A percentile compares a stretch with the other conserved stretches of the same genome.
These are phyloP conservation scores for Boletus pseudo-olivaceus DNA, from an alignment of 768 basidiomycete species.

Conservation along the genomic window DNA sequence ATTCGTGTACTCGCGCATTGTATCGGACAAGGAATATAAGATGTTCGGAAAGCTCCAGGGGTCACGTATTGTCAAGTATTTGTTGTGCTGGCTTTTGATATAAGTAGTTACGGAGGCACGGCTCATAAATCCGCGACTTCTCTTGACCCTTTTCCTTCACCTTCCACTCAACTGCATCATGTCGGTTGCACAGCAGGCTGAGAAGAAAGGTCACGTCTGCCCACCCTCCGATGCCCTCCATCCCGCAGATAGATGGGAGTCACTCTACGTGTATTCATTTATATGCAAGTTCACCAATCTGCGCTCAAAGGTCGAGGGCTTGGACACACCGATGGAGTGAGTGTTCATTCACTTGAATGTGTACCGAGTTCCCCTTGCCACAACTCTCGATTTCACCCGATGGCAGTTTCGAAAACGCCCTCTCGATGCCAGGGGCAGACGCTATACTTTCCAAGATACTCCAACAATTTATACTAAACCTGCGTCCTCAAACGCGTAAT, in stretches of 20 bases:
- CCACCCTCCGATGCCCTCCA: conserved; percentile 62
- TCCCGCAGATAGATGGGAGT: conserved; percentile 84
- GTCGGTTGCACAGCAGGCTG: conserved; percentile 33
- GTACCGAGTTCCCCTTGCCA: conserved; percentile 17
- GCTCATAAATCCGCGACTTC: conserved; percentile 33
- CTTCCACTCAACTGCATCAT: conserved; percentile 32
- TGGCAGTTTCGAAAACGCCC: conserved; percentile 72
- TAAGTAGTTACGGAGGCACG: conserved; percentile 36
- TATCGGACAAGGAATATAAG: conserved; percentile 21
- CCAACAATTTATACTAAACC: conserved; percentile 72
- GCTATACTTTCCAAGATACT: conserved; percentile 71
- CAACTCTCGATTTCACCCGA: conserved; percentile 32
- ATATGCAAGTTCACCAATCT: conserved; percentile 79
- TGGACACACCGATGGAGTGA: conserved; percentile 82
- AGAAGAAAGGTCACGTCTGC: conserved; percentile 52
- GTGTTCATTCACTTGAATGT: conserved; percentile 34
- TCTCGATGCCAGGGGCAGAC: conserved; percentile 69
- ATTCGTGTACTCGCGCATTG: conserved; percentile 22
- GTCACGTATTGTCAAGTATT: conserved; percentile 35
- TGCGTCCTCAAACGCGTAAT: conserved; percentile 87
- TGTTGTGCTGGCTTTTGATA: conserved; percentile 33
- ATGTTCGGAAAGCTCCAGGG: conserved; percentile 23
- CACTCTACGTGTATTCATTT: conserved; percentile 81
- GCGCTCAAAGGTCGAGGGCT: conserved; percentile 70
- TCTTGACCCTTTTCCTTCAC: conserved; percentile 37